These are phyloP conservation scores for Arctostaphylos glauca DNA, from an alignment of 148 eudicot genomes.

Conservation along the genomic window DNA sequence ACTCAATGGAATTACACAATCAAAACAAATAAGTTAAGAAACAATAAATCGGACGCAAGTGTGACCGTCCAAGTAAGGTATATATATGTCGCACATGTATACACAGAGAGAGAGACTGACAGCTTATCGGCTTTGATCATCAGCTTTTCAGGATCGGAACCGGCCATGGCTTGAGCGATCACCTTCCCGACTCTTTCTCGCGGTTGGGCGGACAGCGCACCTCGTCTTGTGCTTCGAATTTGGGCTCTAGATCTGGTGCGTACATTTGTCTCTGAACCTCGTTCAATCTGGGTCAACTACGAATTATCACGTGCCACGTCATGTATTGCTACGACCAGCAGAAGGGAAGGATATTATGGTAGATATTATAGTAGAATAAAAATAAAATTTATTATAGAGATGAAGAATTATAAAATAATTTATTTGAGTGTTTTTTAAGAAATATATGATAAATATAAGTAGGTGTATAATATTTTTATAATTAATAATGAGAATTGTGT, in stretches of 20 bases:
- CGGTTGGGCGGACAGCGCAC: background rate
- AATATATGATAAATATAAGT: too few relatives aligned
- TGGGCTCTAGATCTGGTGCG: background rate
- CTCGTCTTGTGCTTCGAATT: background rate
- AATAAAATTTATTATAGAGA: too few relatives aligned
- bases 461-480: too few relatives aligned
- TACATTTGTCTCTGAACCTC: background rate
- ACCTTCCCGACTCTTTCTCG: background rate
- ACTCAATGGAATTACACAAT: background rate
- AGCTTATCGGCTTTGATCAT: constrained; percentile 80
- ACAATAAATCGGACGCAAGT: background rate
- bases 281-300: background rate
- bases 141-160: constrained; percentile 70
- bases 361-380: too few relatives aligned
- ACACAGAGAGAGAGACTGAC: constrained; percentile 23
- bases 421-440: too few relatives aligned
- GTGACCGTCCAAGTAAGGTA: background rate
- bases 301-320: too few relatives aligned
- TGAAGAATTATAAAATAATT: too few relatives aligned
- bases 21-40: background rate
- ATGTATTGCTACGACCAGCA: too few relatives aligned
- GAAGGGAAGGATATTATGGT: too few relatives aligned
- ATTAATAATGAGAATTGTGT: too few relatives aligned
- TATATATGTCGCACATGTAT: too few relatives aligned
- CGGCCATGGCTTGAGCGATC: constrained; percentile 39